Base-by-base conservation (phyloP, 805 yeast species). In the Ogataea ramenticola region DNA sequence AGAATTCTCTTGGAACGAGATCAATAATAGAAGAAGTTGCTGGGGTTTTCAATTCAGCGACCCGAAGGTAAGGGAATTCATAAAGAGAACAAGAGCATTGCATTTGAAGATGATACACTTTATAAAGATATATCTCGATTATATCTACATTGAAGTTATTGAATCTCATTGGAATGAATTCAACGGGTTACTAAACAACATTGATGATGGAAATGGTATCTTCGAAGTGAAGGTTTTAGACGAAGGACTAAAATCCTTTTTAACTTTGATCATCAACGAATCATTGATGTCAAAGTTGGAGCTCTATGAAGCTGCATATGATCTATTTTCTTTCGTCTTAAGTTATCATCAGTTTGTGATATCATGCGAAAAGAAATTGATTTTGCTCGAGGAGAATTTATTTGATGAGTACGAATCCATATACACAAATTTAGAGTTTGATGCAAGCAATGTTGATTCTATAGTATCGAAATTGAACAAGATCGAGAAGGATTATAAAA, bases 1-100 rank as follows among this genome's bases (percentile, higher is more conserved):
- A 45, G 83, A 78, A 45, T 71, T 70, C 16, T 76, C 86, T 1
- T 87, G 96, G 96, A 64, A 71, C 34, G 89, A 82, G 49, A 78
- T 84, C 38, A 74, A 72, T 43, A 72, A 71, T 46, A 77, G 85
- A 16, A 61, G 65, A n/a, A 77, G 78, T 15, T 88, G 27, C 27
- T 24, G 96, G 96, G 70, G 68, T 39, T 72, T 72, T 55, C 57
- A 56, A 16, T 67, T 68, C n/a, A 68, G 63, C 43, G 65, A 72
- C 32, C 58, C 53, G 2, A 66, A 66, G 10, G 61, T 83, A 3
- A 63, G 67, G 26, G 70, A 68, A 43, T 76, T 85, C 78, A 75
- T 83, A 10, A 61, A 69, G 35, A 64, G 75, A 40, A 68, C 79
- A 38, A 66, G 87, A 43, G 57, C 75, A 6, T 55, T 81, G n/a